These are phyloP conservation scores for Boletus tomentosulus DNA, from an alignment of 768 basidiomycete species.

Conservation along the genomic window DNA sequence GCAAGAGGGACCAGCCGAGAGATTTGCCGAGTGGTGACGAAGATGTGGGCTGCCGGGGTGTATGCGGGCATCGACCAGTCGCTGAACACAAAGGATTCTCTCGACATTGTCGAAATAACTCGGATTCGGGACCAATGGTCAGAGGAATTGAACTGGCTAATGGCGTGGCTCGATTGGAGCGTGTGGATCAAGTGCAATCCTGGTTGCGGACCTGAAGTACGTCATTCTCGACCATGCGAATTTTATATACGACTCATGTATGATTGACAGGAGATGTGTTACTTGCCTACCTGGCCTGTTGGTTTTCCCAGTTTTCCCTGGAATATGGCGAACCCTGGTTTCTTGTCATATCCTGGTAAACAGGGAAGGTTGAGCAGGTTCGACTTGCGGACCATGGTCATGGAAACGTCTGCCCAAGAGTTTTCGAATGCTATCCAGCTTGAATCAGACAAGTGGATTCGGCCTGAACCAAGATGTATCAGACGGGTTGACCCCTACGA, in stretches of 20 bases:
- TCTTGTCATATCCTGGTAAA: neutral
- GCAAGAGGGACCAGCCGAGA: neutral
- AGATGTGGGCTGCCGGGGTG: neutral
- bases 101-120: neutral
- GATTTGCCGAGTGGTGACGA: neutral
- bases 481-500: constrained; percentile 2
- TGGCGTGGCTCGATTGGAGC: constrained; percentile 23
- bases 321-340: neutral
- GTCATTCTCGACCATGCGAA: neutral
- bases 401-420: neutral
- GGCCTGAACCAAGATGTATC: constrained; percentile 12
- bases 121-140: constrained; percentile 10
- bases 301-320: neutral
- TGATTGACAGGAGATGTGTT: constrained; percentile 14
- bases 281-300: constrained; percentile 15
- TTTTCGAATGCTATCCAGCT: neutral
- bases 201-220: constrained; percentile 11
- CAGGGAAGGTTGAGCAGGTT: neutral
- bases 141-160: constrained; percentile 6
- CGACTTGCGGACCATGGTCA: neutral
- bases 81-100: neutral
- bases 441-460: constrained; percentile 1
- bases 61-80: neutral
- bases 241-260: neutral
- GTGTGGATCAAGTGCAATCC: constrained; percentile 22